phyloP scores from a whole-genome alignment of 805 yeast species.

The Vanderwaltozyma yarrowii region DNA sequence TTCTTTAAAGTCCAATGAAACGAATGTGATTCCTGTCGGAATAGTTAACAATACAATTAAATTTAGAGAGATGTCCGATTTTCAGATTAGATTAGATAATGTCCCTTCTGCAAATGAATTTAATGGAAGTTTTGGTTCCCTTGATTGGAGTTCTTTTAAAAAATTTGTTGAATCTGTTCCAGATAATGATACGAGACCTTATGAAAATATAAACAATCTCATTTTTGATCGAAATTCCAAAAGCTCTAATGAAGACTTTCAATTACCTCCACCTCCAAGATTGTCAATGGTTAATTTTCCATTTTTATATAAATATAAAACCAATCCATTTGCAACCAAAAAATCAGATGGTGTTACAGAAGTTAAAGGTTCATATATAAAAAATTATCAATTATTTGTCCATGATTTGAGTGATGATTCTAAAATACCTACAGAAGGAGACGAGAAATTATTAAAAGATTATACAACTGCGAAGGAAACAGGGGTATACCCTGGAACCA shows the following conservation, averaged over 20 bases:
- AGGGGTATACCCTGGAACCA: slow-evolving; percentile 27
- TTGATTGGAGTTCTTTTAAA: slow-evolving; percentile 25
- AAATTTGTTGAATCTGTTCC: slow-evolving; percentile 28
- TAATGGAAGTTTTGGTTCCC: slow-evolving; percentile 19
- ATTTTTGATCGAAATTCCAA: slow-evolving; percentile 15
- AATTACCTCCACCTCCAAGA: slow-evolving; percentile 75
- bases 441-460: slow-evolving; percentile 39
- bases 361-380: slow-evolving; percentile 34
- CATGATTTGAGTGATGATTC: slow-evolving; percentile 37
- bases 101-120: slow-evolving; percentile 38
- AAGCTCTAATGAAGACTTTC: slow-evolving; percentile 21
- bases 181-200: slow-evolving; percentile 30
- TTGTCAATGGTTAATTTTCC: slow-evolving; percentile 72
- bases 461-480: slow-evolving; percentile 28
- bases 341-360: slow-evolving; percentile 45
- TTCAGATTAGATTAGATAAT: slow-evolving; percentile 58
- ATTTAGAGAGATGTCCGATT: slow-evolving; percentile 82
- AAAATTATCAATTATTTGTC: slow-evolving; percentile 35
- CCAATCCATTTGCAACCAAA: slow-evolving; percentile 50
- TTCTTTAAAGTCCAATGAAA: slow-evolving; percentile 28
- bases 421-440: slow-evolving; percentile 40
- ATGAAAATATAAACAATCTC: slow-evolving; percentile 25
- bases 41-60: slow-evolving; percentile 58
- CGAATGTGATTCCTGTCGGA: slow-evolving; percentile 49
- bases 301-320: slow-evolving; percentile 64